Percentiles rank a stretch among this genome's conserved stretches.
Conservation (phyloP, 139 green algal genomes). For the Chlamydomonas incerta region DNA sequence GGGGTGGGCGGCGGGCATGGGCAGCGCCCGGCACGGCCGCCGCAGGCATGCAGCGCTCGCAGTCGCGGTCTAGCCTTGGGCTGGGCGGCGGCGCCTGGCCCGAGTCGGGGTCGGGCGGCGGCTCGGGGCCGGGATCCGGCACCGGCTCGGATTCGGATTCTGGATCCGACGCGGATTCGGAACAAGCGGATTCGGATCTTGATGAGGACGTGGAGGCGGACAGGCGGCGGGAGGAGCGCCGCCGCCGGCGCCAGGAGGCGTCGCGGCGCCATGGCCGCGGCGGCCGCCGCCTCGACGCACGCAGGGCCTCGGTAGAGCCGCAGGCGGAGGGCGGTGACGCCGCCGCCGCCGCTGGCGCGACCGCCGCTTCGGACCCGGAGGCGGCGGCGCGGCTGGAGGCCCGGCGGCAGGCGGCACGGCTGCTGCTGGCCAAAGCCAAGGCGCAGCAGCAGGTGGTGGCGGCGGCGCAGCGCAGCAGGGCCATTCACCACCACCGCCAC, state of each 20-base stretch:
- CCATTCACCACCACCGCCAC: conserved; percentile 40
- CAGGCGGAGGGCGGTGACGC: not conserved
- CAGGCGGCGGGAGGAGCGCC: not conserved
- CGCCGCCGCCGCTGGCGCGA: not conserved
- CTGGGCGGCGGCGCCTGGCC: not conserved
- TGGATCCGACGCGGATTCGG: not conserved
- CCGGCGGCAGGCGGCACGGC: conserved; percentile 10
- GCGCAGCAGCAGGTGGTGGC: conserved; percentile 28
- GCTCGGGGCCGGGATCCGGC: too few species aligned
- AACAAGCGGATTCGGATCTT: not conserved
- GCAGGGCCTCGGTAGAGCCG: not conserved
- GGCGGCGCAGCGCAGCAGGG: conserved; percentile 16
- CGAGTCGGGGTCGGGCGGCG: not conserved
- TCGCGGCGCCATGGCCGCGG: not conserved
- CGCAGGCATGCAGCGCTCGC: too few species aligned
- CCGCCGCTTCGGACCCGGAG: not conserved
- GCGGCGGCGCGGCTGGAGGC: conserved; percentile 19
- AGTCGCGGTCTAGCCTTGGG: too few species aligned
- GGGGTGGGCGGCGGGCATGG: too few species aligned
- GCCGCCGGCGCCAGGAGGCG: not conserved
- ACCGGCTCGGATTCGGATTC: not conserved
- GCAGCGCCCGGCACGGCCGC: too few species aligned
- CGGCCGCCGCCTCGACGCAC: not conserved
- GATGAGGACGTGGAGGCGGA: not conserved
- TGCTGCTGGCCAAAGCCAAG: conserved; percentile 33